Evolutionary conservation across 2,329 filamentous ascomycete genomes (phyloP).

Genomic region (Triangularia setosa): DNA sequence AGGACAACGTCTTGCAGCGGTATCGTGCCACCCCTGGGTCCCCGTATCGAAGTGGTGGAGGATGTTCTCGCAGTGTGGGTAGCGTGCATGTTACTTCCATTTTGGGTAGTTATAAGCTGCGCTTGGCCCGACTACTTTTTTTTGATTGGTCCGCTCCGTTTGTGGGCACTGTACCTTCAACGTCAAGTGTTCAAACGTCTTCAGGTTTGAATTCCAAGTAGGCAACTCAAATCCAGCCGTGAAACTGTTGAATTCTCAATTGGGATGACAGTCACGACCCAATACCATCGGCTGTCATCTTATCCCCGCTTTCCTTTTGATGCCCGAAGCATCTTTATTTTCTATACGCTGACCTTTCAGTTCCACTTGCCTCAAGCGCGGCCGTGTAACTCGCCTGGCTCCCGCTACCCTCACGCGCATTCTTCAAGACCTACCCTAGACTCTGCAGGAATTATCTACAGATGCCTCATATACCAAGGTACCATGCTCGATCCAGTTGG

Average conservation of each 20-base stretch:
- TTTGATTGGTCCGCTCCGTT: background rate
- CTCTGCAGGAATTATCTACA: background rate
- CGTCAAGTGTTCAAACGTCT: background rate
- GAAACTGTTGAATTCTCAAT: background rate
- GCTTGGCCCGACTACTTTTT: background rate
- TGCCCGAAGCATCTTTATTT: no score
- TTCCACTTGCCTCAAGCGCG: no score
- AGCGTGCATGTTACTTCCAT: background rate
- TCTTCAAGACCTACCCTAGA: background rate
- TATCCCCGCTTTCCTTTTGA: no score
- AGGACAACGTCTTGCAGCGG: background rate
- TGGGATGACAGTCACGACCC: no score
- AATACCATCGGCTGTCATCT: no score
- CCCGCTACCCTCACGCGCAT: background rate
- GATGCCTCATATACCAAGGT: background rate
- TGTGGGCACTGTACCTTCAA: background rate
- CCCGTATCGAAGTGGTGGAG: background rate
- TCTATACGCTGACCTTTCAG: no score
- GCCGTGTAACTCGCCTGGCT: no score
- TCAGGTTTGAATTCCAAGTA: background rate
- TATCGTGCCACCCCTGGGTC: background rate
- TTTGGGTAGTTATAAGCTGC: background rate
- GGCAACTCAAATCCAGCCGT: background rate
- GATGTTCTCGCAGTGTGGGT: background rate
- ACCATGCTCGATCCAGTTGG: background rate